Conservation (phyloP, 306 rosid genomes). For the Vigna nakashimae region DNA sequence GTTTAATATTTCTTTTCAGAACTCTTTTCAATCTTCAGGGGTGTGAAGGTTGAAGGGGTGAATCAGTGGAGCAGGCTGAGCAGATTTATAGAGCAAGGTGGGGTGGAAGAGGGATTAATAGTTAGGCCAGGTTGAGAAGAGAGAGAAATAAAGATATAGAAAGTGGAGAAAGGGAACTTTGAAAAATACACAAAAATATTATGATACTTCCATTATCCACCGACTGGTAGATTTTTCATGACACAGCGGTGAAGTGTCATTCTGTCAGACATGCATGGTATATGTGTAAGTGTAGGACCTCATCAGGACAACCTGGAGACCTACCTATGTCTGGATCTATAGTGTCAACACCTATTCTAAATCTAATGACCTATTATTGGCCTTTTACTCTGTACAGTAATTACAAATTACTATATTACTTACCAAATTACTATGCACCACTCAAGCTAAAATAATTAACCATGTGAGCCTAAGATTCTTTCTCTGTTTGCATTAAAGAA, state of each 20-base stretch:
- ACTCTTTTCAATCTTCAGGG: conserved; percentile 52
- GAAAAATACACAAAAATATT: conserved; percentile 10
- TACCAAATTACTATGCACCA: conserved; percentile 37
- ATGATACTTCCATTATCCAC: conserved; percentile 48
- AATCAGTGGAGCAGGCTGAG: conserved; percentile 50
- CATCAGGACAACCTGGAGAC: conserved; percentile 54
- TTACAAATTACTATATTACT: conserved; percentile 1
- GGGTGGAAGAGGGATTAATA: neutral
- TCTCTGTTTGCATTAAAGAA: neutral
- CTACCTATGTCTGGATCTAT: conserved; percentile 37
- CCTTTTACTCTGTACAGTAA: neutral
- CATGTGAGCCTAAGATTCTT: conserved; percentile 39
- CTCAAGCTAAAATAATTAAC: conserved; percentile 36
- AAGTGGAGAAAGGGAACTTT: neutral
- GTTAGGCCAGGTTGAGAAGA: conserved; percentile 28
- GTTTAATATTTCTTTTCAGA: conserved; percentile 56
- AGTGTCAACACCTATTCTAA: conserved; percentile 18
- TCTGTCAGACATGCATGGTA: conserved; percentile 59
- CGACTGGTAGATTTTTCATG: conserved; percentile 50
- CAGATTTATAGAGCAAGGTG: conserved; percentile 64
- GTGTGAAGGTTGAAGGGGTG: conserved; percentile 48
- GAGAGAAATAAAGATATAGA: neutral
- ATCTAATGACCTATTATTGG: neutral
- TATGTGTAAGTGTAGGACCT: conserved; percentile 46
- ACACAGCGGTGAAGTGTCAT: conserved; percentile 64